Base-by-base conservation (phyloP, 2,329 filamentous ascomycete species). In the Neopestalotiopsis clavispora region DNA sequence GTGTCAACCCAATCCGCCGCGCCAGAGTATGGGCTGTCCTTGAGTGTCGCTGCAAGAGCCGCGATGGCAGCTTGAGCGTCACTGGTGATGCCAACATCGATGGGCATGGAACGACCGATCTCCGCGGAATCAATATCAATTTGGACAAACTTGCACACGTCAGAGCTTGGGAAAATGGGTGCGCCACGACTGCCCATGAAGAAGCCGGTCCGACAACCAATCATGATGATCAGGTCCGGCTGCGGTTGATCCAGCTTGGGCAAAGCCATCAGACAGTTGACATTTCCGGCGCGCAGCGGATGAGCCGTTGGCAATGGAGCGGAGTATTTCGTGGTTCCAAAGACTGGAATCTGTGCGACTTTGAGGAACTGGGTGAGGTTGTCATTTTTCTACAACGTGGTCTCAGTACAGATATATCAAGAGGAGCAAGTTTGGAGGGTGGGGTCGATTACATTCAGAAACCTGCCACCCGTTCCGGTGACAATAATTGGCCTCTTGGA, bases 51-150 rank as follows among this genome's bases (percentile, higher is more conserved):
- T 60, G 74, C 73, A 9, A 82, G 62, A 0, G 78, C 76, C 1
- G 69, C 68, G 23, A 80, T 72, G 66, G 81, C 80, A 30, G 79
- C 74, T 4, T 69, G 73, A 4, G 77, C 76, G 68, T 84, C 82
- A 3, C 81, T 80, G 2, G 83, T 77, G 40, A 84, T 81, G 1
- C 81, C 82, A 4, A 84, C 71, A 34, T 82, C 32, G 2, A 62
- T 30, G 17, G 34, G 23, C 17, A 77, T 30, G 84, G 80, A 79
- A n/a, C 81, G 79, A 2, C 82, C 81, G 4, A 84, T 83, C 69
- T 84, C 83, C 2, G 70, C 69, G 5, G 80, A 81, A 62, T 84
- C 82, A 5, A 80, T 73, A 67, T 84, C 83, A 17, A 84, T 75
- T 58, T 84, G 82, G 2, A 82, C 74, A 52, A 17, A 84, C 72